A percentile compares a stretch with the other conserved stretches of the same genome.
Conservation (phyloP, 2,329 filamentous ascomycete genomes). For the Harringtonia lauricola region DNA sequence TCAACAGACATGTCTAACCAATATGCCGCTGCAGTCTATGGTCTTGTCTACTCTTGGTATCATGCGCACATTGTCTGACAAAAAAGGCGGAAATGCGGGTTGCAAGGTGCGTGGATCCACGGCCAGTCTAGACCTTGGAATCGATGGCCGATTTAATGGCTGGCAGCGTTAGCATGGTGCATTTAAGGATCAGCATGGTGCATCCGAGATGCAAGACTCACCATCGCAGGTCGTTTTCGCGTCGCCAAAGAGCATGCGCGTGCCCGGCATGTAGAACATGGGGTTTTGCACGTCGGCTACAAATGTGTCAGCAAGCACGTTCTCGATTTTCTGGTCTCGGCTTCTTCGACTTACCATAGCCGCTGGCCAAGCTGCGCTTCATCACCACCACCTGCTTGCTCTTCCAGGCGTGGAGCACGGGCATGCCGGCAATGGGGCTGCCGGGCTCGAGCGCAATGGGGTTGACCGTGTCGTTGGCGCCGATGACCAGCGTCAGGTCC, state of each 20-base stretch:
- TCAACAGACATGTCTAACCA: no score
- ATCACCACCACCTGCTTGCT: conserved; percentile 87
- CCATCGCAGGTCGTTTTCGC: conserved; percentile 76
- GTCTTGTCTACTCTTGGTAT: background rate
- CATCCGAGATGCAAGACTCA: conserved; percentile 26
- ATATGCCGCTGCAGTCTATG: no score
- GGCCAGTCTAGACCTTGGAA: conserved; percentile 12
- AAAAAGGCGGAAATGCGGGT: no score
- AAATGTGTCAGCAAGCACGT: background rate
- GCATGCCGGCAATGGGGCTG: conserved; percentile 83
- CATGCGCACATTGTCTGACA: background rate
- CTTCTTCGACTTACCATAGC: conserved; percentile 54
- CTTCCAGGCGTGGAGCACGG: conserved; percentile 87
- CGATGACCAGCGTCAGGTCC: conserved; percentile 79
- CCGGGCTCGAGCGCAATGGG: conserved; percentile 78
- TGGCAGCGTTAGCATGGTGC: background rate
- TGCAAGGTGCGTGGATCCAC: no score
- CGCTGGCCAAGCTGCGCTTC: conserved; percentile 83
- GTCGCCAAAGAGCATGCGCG: conserved; percentile 87
- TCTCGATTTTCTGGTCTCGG: background rate
- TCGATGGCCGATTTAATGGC: conserved; percentile 22
- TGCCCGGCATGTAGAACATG: conserved; percentile 86
- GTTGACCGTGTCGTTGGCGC: conserved; percentile 88
- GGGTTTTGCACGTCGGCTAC: conserved; percentile 80
- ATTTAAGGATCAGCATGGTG: conserved; percentile 1